A percentile compares a stretch with the other conserved stretches of the same genome.
Conservation (phyloP, 2,329 filamentous ascomycete genomes). For the Lachnellula suecica region DNA sequence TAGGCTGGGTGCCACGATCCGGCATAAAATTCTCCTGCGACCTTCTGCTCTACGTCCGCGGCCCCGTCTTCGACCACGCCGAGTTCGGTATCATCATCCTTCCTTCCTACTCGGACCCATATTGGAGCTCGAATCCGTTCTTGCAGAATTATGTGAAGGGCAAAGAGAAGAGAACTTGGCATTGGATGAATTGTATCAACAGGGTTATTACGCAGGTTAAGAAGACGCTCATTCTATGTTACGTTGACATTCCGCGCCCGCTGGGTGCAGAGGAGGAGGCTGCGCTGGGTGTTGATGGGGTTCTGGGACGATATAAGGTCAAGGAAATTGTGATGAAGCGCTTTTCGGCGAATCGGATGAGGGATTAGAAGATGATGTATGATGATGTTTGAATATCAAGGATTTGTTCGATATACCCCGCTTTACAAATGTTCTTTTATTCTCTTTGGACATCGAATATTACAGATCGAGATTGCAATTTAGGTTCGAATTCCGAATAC, state of each 20-base stretch:
- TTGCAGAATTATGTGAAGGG: constrained; percentile 50
- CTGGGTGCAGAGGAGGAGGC: constrained; percentile 43
- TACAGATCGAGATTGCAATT: too few species aligned
- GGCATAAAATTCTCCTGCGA: constrained; percentile 96
- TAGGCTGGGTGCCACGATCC: constrained; percentile 90
- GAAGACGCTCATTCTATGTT: constrained; percentile 86
- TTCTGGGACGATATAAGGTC: constrained; percentile 71
- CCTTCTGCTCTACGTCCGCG: constrained; percentile 90
- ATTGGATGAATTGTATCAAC: constrained; percentile 86
- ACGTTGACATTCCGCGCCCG: constrained; percentile 85
- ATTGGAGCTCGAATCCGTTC: constrained; percentile 60
- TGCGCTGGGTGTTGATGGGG: constrained; percentile 55
- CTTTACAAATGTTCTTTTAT: too few species aligned
- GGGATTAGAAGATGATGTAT: too few species aligned
- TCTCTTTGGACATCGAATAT: too few species aligned
- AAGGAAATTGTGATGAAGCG: constrained; percentile 79
- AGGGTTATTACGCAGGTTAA: constrained; percentile 85
- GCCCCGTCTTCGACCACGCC: constrained; percentile 91
- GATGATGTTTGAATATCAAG: too few species aligned
- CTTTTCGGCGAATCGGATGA: constrained; percentile 74
- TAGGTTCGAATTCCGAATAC: too few species aligned
- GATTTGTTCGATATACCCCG: too few species aligned
- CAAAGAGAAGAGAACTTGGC: constrained; percentile 60
- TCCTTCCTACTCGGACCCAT: constrained; percentile 73
- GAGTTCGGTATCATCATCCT: constrained; percentile 87